Conservation (phyloP, 2,329 filamentous ascomycete genomes). For the Juglanconis oblonga region DNA sequence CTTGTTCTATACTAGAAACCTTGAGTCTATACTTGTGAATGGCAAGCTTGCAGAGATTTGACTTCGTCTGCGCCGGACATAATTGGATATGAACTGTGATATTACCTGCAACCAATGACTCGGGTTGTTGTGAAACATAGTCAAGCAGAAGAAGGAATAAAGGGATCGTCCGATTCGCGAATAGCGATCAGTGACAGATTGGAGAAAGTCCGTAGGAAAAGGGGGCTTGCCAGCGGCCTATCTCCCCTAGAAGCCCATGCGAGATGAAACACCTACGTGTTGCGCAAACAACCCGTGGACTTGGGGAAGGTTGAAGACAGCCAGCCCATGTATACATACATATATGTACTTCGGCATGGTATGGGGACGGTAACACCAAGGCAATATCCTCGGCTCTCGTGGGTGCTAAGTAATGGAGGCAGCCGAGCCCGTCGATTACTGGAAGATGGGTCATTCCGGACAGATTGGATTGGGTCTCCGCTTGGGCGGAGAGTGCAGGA, state of each 20-base stretch:
- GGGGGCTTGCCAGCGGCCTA: neutral
- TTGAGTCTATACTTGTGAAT: neutral
- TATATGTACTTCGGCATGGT: slow-evolving; percentile 2
- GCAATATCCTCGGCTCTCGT: slow-evolving; percentile 1
- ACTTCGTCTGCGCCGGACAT: neutral
- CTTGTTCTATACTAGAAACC: neutral
- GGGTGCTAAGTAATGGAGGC: neutral
- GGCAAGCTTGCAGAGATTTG: neutral
- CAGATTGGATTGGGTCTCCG: slow-evolving; percentile 8
- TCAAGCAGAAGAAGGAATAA: slow-evolving; percentile 1
- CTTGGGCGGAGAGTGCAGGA: neutral
- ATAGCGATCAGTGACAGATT: slow-evolving; percentile 5
- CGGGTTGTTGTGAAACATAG: slow-evolving; percentile 13
- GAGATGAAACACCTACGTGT: slow-evolving; percentile 17
- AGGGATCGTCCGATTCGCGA: neutral
- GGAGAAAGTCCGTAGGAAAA: slow-evolving; percentile 1
- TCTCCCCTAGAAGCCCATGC: slow-evolving; percentile 4
- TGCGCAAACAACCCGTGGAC: slow-evolving; percentile 11
- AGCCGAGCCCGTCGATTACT: neutral
- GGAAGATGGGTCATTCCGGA: neutral
- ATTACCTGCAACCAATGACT: slow-evolving; percentile 11
- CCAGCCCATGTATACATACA: slow-evolving; percentile 7
- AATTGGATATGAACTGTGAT: neutral
- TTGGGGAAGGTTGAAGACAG: slow-evolving; percentile 7
- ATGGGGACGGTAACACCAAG: neutral